These are phyloP conservation scores for Acidomyces sp. DNA, from an alignment of 495 filamentous ascomycete genomes.

Conservation along the genomic window DNA sequence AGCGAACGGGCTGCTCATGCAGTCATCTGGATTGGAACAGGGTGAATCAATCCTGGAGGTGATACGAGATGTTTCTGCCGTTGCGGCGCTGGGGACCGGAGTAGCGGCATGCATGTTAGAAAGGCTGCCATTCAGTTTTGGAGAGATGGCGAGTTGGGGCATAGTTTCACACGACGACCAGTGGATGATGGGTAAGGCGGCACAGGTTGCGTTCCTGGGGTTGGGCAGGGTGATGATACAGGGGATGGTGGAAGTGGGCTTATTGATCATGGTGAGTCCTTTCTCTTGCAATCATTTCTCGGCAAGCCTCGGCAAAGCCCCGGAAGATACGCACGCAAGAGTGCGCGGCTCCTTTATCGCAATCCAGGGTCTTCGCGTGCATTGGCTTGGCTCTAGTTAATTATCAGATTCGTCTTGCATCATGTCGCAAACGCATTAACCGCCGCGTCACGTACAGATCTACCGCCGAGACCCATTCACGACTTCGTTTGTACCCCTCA, in stretches of 20 bases:
- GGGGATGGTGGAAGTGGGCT: not conserved
- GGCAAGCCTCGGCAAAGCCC: not conserved
- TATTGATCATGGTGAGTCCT: constrained; percentile 16
- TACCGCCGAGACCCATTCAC: constrained; percentile 13
- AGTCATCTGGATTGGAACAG: not conserved
- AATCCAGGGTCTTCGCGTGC: not conserved
- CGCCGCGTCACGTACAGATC: constrained; percentile 7
- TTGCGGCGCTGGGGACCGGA: constrained; percentile 14
- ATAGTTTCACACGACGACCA: constrained; percentile 3
- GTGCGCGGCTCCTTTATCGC: not conserved
- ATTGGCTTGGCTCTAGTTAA: not conserved
- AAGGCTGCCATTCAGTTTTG: constrained; percentile 14
- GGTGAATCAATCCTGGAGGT: not conserved
- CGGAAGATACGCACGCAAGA: not conserved
- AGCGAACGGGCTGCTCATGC: constrained; percentile 13
- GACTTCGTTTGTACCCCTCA: constrained; percentile 12
- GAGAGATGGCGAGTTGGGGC: constrained; percentile 14
- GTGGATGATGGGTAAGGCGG: constrained; percentile 4
- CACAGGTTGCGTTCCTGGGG: constrained; percentile 4
- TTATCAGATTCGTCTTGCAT: not conserved
- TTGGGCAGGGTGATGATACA: constrained; percentile 5
- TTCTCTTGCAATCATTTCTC: not conserved
- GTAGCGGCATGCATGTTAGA: constrained; percentile 20
- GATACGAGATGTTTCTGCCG: constrained; percentile 7
- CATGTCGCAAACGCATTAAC: not conserved